Evolutionary conservation across 2,329 filamentous ascomycete genomes (phyloP).

Genomic region (Tolypocladium endophyticum): DNA sequence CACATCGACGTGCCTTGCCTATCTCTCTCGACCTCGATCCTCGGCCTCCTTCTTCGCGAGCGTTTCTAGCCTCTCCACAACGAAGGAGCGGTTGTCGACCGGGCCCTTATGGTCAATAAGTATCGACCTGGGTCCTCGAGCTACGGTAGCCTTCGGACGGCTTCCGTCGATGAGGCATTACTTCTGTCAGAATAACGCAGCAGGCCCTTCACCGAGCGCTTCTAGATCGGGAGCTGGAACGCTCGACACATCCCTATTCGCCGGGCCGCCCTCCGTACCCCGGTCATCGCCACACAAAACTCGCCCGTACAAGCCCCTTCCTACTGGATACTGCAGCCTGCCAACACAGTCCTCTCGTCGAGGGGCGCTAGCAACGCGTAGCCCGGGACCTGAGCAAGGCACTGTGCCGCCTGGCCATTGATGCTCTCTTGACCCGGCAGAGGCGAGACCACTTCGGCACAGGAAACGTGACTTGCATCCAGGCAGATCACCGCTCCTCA

Average conservation of each 20-base stretch:
- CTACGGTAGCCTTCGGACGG: constrained; percentile 1
- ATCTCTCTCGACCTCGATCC: background rate
- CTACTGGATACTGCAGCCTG: constrained; percentile 1
- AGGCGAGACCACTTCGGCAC: background rate
- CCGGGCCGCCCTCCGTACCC: background rate
- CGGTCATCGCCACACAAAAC: constrained; percentile 5
- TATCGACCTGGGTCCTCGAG: constrained; percentile 7
- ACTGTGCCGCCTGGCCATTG: background rate
- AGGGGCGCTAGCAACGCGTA: background rate
- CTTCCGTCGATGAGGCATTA: background rate
- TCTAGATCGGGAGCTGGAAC: background rate
- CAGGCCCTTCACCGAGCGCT: background rate
- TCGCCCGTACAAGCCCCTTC: constrained; percentile 1
- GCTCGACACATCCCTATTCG: background rate
- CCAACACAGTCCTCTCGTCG: constrained; percentile 1
- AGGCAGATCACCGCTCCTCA: background rate
- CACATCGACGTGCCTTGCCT: background rate
- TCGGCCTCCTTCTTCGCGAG: background rate
- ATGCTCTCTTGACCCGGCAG: background rate
- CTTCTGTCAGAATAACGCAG: background rate
- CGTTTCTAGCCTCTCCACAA: background rate
- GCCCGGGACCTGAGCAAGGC: background rate
- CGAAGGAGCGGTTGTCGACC: background rate
- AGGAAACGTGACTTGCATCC: background rate
- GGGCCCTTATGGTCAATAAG: background rate